phyloP scores from a whole-genome alignment of 192 early-diverging fungal species.

The Rhizoclosmatium globosum region DNA sequence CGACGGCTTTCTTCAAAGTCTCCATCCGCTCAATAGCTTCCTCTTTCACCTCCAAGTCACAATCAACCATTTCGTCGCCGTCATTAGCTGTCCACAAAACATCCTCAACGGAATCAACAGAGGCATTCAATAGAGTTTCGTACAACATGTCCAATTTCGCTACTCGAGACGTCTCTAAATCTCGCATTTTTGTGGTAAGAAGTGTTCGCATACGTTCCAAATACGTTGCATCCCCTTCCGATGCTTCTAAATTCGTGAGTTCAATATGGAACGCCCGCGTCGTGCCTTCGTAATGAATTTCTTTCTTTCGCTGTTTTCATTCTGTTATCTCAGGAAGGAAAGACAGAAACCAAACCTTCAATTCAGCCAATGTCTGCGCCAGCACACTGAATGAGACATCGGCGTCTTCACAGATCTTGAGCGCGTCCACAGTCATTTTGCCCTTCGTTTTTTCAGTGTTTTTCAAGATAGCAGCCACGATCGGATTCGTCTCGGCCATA shows the following conservation, averaged over 20 bases:
- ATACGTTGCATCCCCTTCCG: conserved; percentile 9
- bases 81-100: background rate
- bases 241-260: background rate
- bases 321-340: background rate
- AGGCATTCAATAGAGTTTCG: conserved; percentile 21
- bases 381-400: background rate
- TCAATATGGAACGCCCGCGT: conserved; percentile 31
- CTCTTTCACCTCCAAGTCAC: background rate
- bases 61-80: background rate
- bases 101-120: conserved; percentile 17
- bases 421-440: conserved; percentile 7
- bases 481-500: conserved; percentile 25
- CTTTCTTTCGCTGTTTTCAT: conserved; percentile 25
- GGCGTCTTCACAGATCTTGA: conserved; percentile 19
- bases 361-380: conserved; percentile 1
- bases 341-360: conserved; percentile 25
- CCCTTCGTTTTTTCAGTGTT: conserved; percentile 33
- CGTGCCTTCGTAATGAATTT: conserved; percentile 32
- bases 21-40: background rate
- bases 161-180: conserved; percentile 34
- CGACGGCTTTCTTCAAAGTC: conserved; percentile 3
- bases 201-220: conserved; percentile 28
- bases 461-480: conserved; percentile 13
- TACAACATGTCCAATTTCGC: conserved; percentile 42
- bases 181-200: conserved; percentile 26